Conservation (phyloP, 202 grass and related monocot genomes). For the Elaeis oleifera region DNA sequence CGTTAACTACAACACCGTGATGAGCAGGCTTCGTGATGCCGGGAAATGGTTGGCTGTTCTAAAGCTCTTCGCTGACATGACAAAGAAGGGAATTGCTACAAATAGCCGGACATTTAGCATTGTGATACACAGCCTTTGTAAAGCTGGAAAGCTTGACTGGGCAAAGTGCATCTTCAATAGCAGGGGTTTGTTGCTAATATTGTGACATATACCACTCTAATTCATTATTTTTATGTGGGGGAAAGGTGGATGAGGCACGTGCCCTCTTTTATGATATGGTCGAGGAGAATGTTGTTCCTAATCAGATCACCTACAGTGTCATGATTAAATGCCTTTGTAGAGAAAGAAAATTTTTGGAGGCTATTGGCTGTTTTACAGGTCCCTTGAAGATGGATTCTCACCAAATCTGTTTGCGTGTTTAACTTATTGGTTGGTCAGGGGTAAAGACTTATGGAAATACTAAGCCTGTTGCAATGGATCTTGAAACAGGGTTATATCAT, state of each 20-base stretch:
- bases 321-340: conserved; percentile 58
- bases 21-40: conserved; percentile 62
- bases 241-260: conserved; percentile 38
- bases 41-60: conserved; percentile 46
- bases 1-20: conserved; percentile 90
- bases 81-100: conserved; percentile 63
- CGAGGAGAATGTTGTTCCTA: conserved; percentile 39
- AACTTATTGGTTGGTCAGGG: conserved; percentile 39
- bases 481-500: conserved; percentile 42
- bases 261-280: conserved; percentile 49
- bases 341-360: conserved; percentile 43
- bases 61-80: conserved; percentile 73
- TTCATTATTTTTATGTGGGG: conserved; percentile 43
- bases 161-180: conserved; percentile 41
- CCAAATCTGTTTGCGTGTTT: conserved; percentile 34
- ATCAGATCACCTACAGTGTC: conserved; percentile 42
- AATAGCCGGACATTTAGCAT: conserved; percentile 82
- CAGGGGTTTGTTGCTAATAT: conserved; percentile 49
- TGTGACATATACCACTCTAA: conserved; percentile 63
- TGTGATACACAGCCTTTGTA: conserved; percentile 65
- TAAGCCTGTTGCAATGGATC: conserved; percentile 44
- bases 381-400: conserved; percentile 41
- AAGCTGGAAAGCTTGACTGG: conserved; percentile 33
- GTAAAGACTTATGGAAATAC: conserved; percentile 46
- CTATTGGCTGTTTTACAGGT: conserved; percentile 42